Evolutionary conservation across 2,329 filamentous ascomycete species (phyloP).

Genomic region (Xylariaceae sp.): DNA sequence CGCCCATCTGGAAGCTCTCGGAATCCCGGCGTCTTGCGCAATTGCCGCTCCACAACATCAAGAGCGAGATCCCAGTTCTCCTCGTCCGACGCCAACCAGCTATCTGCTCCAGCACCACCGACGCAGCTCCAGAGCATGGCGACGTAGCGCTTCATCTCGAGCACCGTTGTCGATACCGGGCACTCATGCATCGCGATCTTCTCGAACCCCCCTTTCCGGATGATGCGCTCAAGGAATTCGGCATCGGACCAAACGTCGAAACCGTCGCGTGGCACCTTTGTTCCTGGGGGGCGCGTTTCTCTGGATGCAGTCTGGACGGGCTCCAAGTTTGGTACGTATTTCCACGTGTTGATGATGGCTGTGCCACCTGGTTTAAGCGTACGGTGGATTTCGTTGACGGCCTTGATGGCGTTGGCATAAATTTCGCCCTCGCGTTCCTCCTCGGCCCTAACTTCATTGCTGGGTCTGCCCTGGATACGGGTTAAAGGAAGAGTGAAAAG

Average conservation of each 20-base stretch:
- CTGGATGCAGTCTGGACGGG: conserved; percentile 8
- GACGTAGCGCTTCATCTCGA: conserved; percentile 5
- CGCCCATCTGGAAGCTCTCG: neutral
- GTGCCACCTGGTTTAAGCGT: conserved; percentile 13
- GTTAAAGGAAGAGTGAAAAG: conserved; percentile 11
- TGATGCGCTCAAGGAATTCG: neutral
- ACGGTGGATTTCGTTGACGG: conserved; percentile 6
- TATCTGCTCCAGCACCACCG: neutral
- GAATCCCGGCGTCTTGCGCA: conserved; percentile 1
- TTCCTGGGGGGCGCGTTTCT: conserved; percentile 6
- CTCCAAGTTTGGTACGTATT: conserved; percentile 6
- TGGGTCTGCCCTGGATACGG: conserved; percentile 8
- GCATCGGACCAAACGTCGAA: conserved; percentile 8
- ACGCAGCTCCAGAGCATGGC: conserved; percentile 9
- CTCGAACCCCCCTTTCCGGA: conserved; percentile 3
- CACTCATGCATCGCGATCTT: neutral
- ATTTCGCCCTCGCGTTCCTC: too few relatives aligned
- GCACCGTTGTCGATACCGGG: neutral
- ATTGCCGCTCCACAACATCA: conserved; percentile 1
- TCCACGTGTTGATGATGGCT: conserved; percentile 11
- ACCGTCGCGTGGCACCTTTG: conserved; percentile 9
- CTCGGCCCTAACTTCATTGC: too few relatives aligned
- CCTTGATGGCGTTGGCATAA: neutral
- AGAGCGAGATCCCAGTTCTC: conserved; percentile 6
- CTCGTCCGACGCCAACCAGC: conserved; percentile 7